A percentile compares a stretch with the other conserved stretches of the same genome.
These are phyloP conservation scores for Vitis hybrid DNA, from an alignment of 177 flowering plant genomes.

Conservation along the genomic window DNA sequence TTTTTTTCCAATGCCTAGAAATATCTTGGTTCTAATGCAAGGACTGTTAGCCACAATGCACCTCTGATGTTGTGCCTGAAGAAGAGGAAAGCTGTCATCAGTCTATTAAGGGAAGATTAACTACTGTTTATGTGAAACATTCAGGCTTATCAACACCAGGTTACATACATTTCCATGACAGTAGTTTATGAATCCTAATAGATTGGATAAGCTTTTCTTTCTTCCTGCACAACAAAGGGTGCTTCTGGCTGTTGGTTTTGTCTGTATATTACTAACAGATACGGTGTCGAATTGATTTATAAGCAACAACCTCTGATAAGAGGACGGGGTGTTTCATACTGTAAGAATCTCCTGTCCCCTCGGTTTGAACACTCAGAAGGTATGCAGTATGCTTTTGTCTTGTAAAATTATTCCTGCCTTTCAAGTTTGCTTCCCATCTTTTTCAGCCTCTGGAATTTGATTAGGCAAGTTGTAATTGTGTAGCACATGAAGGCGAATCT, in stretches of 20 bases:
- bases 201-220: constrained; percentile 39
- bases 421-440: neutral
- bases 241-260: constrained; percentile 52
- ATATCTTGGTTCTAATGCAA: constrained; percentile 23
- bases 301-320: constrained; percentile 86
- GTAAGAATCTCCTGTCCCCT: constrained; percentile 98
- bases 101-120: constrained; percentile 30
- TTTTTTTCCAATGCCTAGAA: constrained; percentile 3
- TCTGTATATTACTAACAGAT: constrained; percentile 42
- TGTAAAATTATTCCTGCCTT: neutral
- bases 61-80: constrained; percentile 50
- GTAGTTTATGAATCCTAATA: constrained; percentile 30
- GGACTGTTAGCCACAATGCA: constrained; percentile 45
- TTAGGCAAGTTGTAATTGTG: constrained; percentile 17
- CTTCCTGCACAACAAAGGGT: constrained; percentile 49
- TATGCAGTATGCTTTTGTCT: constrained; percentile 15
- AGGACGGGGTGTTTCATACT: constrained; percentile 97
- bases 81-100: constrained; percentile 27
- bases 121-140: constrained; percentile 27
- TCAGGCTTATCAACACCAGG: neutral
- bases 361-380: constrained; percentile 92
- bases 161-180: constrained; percentile 16
- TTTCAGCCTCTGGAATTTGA: constrained; percentile 7
- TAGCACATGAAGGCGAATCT: constrained; percentile 62
- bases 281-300: constrained; percentile 80